Base-by-base conservation (phyloP, 345 rosid species). In the Abelmoschus esculentus region DNA sequence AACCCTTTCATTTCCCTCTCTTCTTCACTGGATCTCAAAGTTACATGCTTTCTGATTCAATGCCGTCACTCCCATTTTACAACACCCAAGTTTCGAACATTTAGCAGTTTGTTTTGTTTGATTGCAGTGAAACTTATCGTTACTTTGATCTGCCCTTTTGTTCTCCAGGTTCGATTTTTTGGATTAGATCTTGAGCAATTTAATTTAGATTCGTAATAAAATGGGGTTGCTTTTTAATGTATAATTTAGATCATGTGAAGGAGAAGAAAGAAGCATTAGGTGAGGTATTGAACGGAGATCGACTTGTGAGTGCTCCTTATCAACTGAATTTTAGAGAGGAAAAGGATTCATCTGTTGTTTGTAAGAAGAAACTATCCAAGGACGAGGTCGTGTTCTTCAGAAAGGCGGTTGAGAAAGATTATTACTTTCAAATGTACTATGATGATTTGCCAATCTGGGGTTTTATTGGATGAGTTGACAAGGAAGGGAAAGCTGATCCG, bases 231-330 rank as follows among this genome's bases (percentile, higher is more conserved):
- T 22, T 22, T 22, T 22, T 22, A 22, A 22, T 22, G 26, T 22
- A 22, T 22, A 22, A 56, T 42, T 62, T 73, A 91, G 97, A 79
- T 76, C 81, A 78, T 46, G 70, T 72, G 71, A 89, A 86, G 72
- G 97, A 91, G 78, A 91, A 91, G 79, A 84, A 78, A 76, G 97
- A 91, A 86, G 97, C 97, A 57, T 88, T 91, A 63, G 97, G 97
- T 2, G 97, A 91, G 77, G 89, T 87, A 36, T 60, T 91, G 75
- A 91, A 91, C 74, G 97, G 97, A 3, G 97, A 91, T 73, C 80
- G 96, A 18, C 83, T 91, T 9, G 96, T 91, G 10, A 91, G 84
- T 32, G 97, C 96, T 57, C 97, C 97, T 91, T 91, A 89, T 71
- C 83, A 86, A 61, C 91, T 91, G 36, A 82, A 87, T 76, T 91